Conservation (phyloP, 2,329 filamentous ascomycete genomes). For the Allantophomopsis lycopodina region DNA sequence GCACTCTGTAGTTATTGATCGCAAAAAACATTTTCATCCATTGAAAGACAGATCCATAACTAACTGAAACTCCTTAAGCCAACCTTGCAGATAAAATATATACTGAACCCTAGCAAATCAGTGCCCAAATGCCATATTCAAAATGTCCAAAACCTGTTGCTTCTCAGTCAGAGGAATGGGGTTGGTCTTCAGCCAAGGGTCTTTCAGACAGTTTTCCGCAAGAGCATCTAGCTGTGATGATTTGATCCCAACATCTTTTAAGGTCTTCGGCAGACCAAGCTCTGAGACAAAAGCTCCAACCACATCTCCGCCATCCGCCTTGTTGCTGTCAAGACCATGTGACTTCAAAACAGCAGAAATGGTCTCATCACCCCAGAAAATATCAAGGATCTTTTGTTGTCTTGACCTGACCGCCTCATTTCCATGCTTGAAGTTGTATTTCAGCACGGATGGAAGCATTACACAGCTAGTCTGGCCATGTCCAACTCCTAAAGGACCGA, state of each 20-base stretch:
- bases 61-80: too few relatives aligned
- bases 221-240: conserved; percentile 31
- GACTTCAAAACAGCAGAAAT: conserved; percentile 6
- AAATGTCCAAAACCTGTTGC: conserved; percentile 34
- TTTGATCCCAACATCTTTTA: conserved; percentile 35
- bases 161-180: conserved; percentile 31
- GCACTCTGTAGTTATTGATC: too few relatives aligned
- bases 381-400: conserved; percentile 9
- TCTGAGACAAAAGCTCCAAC: conserved; percentile 34
- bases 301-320: conserved; percentile 32
- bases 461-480: conserved; percentile 48
- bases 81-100: too few relatives aligned
- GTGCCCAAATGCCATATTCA: conserved; percentile 18
- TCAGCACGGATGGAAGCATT: conserved; percentile 38
- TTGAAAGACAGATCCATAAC: too few relatives aligned
- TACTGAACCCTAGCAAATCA: too few relatives aligned
- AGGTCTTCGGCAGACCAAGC: conserved; percentile 36
- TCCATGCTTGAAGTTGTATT: conserved; percentile 28
- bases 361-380: conserved; percentile 9
- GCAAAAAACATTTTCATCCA: too few relatives aligned
- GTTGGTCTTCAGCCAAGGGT: conserved; percentile 35
- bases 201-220: conserved; percentile 32
- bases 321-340: conserved; percentile 7
- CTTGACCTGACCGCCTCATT: conserved; percentile 5
- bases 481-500: conserved; percentile 31